A percentile compares a stretch with the other conserved stretches of the same genome.
Conservation (phyloP, 2,329 filamentous ascomycete species). For the Sclerotinia nivalis region DNA sequence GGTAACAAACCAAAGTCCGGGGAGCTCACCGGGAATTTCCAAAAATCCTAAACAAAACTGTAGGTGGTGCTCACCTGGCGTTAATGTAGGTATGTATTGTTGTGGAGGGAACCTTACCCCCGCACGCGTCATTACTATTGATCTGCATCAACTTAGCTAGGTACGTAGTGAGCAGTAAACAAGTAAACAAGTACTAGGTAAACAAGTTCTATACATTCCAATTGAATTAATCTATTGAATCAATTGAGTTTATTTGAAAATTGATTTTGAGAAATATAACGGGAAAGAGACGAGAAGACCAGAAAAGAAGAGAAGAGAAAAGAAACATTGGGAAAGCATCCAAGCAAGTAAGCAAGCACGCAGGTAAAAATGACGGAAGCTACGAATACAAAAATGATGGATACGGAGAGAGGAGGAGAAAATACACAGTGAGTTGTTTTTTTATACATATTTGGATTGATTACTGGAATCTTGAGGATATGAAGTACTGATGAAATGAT, state of each 20-base stretch:
- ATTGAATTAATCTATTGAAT: neutral
- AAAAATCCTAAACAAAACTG: neutral
- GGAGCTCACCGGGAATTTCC: neutral
- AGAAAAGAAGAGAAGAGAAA: neutral
- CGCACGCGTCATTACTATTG: conserved; percentile 14
- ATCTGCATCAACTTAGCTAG: neutral
- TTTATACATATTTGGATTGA: neutral
- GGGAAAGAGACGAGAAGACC: neutral
- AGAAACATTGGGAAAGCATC: neutral
- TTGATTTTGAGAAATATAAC: neutral
- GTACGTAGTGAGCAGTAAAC: neutral
- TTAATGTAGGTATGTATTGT: no score
- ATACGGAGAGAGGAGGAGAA: conserved; percentile 61
- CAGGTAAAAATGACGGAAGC: conserved; percentile 26
- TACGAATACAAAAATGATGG: conserved; percentile 50
- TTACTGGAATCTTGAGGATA: neutral
- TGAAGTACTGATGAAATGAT: neutral
- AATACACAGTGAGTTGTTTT: conserved; percentile 51
- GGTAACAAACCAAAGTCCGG: neutral
- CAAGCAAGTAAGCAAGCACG: neutral
- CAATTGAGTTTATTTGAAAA: neutral
- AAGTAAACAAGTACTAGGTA: neutral
- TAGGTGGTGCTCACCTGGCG: neutral
- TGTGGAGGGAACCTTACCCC: neutral
- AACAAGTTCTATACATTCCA: neutral